Percentiles rank a stretch among this genome's conserved stretches.
Evolutionary conservation across 2,329 filamentous ascomycete species (phyloP).

Genomic region (Penicillium sp.): DNA sequence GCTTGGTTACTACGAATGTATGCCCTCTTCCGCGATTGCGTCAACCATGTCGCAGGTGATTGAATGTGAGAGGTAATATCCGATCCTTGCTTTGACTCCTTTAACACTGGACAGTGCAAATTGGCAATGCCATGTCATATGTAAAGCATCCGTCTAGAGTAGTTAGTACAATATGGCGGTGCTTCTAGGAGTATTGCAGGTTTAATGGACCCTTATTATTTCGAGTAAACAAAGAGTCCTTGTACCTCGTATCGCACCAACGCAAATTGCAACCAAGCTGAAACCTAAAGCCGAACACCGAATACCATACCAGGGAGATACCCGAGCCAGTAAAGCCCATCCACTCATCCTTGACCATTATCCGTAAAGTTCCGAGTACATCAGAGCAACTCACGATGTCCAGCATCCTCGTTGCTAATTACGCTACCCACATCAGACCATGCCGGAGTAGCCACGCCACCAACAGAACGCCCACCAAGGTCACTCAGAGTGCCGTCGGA

Average conservation of each 20-base stretch:
- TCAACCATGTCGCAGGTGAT: neutral
- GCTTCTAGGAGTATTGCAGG: neutral
- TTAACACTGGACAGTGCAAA: neutral
- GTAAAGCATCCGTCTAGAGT: too few species aligned
- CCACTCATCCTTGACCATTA: neutral
- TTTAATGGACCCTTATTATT: neutral
- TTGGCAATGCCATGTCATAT: neutral
- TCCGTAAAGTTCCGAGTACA: neutral
- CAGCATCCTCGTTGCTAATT: conserved; percentile 39
- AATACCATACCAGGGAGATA: neutral
- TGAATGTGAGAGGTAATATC: neutral
- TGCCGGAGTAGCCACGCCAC: conserved; percentile 35
- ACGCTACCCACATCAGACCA: conserved; percentile 47
- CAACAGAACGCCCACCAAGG: conserved; percentile 28
- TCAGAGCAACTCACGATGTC: conserved; percentile 23
- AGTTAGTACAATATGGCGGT: neutral
- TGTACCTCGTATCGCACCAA: neutral
- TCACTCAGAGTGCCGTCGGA: conserved; percentile 42
- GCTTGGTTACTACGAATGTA: neutral
- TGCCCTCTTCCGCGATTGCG: neutral
- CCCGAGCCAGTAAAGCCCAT: neutral
- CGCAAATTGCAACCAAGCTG: neutral
- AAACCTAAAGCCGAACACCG: neutral
- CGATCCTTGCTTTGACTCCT: neutral
- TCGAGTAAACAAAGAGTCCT: neutral